Conservation (phyloP, 768 basidiomycete species). For the Neoboletus subvelutipes region DNA sequence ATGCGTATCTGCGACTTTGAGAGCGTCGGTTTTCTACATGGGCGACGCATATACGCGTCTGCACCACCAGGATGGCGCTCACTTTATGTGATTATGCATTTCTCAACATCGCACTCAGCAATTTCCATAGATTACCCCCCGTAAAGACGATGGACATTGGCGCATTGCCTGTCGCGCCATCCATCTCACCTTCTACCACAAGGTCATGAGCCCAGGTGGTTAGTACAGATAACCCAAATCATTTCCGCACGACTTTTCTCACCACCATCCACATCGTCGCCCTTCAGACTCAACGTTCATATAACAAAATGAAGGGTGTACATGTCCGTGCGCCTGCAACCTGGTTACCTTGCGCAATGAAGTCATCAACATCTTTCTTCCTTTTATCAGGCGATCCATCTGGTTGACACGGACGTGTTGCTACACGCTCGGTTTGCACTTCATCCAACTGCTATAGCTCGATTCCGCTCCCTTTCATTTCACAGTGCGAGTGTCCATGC, state of each 20-base stretch:
- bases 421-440: background rate
- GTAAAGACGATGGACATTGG: conserved; percentile 14
- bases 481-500: background rate
- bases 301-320: background rate
- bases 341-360: background rate
- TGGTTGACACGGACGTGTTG: background rate
- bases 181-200: conserved; percentile 13
- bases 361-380: background rate
- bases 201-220: conserved; percentile 14
- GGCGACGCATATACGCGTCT: background rate
- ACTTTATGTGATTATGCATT: background rate
- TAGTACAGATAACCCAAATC: background rate
- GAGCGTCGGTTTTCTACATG: background rate
- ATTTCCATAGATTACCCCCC: conserved; percentile 11
- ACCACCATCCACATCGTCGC: background rate
- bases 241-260: background rate
- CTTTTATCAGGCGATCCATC: background rate
- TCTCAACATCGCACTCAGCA: conserved; percentile 5
- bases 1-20: background rate
- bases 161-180: conserved; percentile 9
- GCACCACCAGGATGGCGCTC: background rate
- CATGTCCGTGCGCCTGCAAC: background rate
- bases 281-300: background rate
- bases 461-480: background rate
- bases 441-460: background rate